Evolutionary conservation across 768 basidiomycete genomes (phyloP).

Genomic region (Neoboletus magnificus): DNA sequence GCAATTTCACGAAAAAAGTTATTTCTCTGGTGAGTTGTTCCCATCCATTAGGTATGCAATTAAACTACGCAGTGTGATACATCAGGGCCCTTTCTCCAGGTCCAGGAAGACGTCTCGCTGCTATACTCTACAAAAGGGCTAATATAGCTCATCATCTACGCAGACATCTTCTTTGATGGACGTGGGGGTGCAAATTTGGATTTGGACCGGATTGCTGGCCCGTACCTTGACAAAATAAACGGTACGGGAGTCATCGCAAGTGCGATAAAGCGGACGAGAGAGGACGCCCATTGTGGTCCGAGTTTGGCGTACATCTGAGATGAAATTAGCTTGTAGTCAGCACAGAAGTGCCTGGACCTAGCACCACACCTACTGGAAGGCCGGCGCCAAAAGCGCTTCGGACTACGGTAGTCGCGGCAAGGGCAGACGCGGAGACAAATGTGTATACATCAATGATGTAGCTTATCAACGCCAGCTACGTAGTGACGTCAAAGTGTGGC

Average conservation of each 20-base stretch:
- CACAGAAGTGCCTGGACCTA: background rate
- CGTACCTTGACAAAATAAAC: constrained; percentile 44
- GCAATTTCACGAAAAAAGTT: too few relatives aligned
- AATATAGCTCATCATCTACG: constrained; percentile 1
- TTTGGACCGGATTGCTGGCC: constrained; percentile 39
- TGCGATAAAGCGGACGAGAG: constrained; percentile 52
- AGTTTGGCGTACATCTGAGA: constrained; percentile 52
- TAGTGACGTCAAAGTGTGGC: background rate
- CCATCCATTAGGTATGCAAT: too few relatives aligned
- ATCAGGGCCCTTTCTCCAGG: too few relatives aligned
- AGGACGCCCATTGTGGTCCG: constrained; percentile 56
- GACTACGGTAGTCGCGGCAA: constrained; percentile 51
- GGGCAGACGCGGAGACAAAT: constrained; percentile 51
- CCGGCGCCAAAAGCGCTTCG: constrained; percentile 53
- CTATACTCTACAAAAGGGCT: background rate
- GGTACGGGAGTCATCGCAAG: constrained; percentile 52
- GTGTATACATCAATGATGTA: constrained; percentile 64
- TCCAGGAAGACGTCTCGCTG: background rate
- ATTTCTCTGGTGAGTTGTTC: too few relatives aligned
- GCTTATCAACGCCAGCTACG: constrained; percentile 50
- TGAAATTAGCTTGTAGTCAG: constrained; percentile 42
- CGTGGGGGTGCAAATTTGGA: constrained; percentile 42
- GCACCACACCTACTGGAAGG: constrained; percentile 34
- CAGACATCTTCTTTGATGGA: constrained; percentile 8
- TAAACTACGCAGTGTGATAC: background rate